Evolutionary conservation across 2,329 filamentous ascomycete species (phyloP).

Genomic region (Huntiella omanensis): DNA sequence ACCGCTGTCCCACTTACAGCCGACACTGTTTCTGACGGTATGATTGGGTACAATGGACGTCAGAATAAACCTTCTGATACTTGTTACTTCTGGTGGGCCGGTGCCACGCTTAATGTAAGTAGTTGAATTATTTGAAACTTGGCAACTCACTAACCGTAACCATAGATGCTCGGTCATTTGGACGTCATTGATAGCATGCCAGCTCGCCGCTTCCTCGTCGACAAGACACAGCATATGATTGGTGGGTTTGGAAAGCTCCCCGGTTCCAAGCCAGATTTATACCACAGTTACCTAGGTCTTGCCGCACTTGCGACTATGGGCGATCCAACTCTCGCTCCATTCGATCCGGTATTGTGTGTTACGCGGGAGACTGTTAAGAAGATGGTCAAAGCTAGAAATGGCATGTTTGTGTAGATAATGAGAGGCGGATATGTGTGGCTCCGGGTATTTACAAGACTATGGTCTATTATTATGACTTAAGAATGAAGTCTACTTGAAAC

Average conservation of each 20-base stretch:
- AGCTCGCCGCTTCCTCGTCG: conserved; percentile 55
- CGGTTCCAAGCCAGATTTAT: conserved; percentile 53
- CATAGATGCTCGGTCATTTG: conserved; percentile 36
- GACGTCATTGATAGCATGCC: conserved; percentile 38
- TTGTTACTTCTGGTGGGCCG: conserved; percentile 90
- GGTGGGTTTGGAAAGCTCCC: conserved; percentile 64
- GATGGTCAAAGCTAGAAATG: conserved; percentile 27
- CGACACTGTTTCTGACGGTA: conserved; percentile 17
- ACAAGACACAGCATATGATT: conserved; percentile 71
- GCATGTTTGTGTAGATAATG: neutral
- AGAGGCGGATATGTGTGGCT: no score
- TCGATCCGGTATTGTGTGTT: conserved; percentile 63
- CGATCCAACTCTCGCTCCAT: conserved; percentile 46
- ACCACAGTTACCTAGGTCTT: conserved; percentile 78
- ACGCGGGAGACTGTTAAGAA: conserved; percentile 38
- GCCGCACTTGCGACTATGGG: conserved; percentile 58
- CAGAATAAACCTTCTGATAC: conserved; percentile 86
- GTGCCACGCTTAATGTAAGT: conserved; percentile 36
- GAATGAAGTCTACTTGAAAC: neutral
- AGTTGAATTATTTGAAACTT: conserved; percentile 18
- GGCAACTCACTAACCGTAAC: neutral
- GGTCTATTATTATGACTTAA: no score
- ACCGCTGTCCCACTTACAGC: conserved; percentile 1
- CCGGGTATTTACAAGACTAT: no score
- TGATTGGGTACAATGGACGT: conserved; percentile 72